phyloP scores from a whole-genome alignment of 441 rosid species.

The Croton laevigatus region DNA sequence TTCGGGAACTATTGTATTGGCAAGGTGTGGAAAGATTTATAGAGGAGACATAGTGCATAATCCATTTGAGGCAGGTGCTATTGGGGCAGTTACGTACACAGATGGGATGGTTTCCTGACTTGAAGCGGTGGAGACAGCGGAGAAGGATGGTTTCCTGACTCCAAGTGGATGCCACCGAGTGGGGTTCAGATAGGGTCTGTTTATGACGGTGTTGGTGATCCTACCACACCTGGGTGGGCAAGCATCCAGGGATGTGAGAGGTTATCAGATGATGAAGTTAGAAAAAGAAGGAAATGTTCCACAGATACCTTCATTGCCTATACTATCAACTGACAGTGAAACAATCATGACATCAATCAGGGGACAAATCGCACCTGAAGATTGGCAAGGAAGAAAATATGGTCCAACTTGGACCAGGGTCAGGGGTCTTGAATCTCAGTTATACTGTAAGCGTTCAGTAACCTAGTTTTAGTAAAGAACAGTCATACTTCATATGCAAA shows the following conservation, averaged over 20 bases:
- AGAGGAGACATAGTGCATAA: conserved; percentile 78
- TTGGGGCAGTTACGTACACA: conserved; percentile 54
- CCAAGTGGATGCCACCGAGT: conserved; percentile 77
- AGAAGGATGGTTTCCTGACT: conserved; percentile 58
- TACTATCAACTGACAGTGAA: conserved; percentile 70
- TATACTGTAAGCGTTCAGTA: conserved; percentile 47
- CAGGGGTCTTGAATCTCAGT: conserved; percentile 56
- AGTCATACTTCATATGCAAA: background rate
- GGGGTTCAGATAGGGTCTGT: conserved; percentile 85
- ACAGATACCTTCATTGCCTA: conserved; percentile 69
- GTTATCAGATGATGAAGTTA: conserved; percentile 58
- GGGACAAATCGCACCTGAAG: conserved; percentile 49
- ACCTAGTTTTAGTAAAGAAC: conserved; percentile 5
- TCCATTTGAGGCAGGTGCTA: conserved; percentile 63
- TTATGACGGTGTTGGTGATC: conserved; percentile 63
- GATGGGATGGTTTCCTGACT: conserved; percentile 70
- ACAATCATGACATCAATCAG: conserved; percentile 50
- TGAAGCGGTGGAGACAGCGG: conserved; percentile 48
- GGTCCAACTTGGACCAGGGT: conserved; percentile 74
- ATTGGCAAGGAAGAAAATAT: conserved; percentile 66
- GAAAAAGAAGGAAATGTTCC: conserved; percentile 56
- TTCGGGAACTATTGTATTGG: conserved; percentile 51
- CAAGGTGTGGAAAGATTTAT: conserved; percentile 61
- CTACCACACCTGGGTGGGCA: conserved; percentile 89
- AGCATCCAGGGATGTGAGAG: conserved; percentile 75